Percentiles rank a stretch among this genome's conserved stretches.
phyloP scores from a whole-genome alignment of 495 filamentous ascomycete genomes.

The Penicillium arizonense region DNA sequence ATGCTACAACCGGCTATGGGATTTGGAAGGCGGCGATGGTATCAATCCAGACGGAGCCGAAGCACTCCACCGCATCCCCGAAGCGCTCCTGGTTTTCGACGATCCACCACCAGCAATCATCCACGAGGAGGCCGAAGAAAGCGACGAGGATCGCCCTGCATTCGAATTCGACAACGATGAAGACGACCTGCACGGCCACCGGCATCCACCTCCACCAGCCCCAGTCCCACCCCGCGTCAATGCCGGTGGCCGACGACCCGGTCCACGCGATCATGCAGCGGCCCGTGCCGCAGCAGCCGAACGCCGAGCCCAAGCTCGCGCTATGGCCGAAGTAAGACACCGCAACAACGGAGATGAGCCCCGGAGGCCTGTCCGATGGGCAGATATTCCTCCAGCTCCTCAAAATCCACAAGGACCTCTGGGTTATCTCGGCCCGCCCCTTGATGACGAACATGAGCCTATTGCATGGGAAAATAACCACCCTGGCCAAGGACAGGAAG shows the following conservation, averaged over 20 bases:
- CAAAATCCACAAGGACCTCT: background rate
- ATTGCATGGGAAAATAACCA: background rate
- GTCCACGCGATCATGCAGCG: slow-evolving; percentile 29
- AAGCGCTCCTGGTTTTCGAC: slow-evolving; percentile 35
- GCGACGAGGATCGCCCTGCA: slow-evolving; percentile 20
- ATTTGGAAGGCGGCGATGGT: slow-evolving; percentile 81
- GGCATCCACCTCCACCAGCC: slow-evolving; percentile 43
- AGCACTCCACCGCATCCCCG: slow-evolving; percentile 41
- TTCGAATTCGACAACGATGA: slow-evolving; percentile 32
- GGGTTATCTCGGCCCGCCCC: slow-evolving; percentile 8
- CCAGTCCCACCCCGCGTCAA: slow-evolving; percentile 38
- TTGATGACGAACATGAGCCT: background rate
- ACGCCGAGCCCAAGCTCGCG: slow-evolving; percentile 42
- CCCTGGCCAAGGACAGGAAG: slow-evolving; percentile 1
- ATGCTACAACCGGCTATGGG: slow-evolving; percentile 88
- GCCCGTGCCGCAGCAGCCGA: slow-evolving; percentile 43
- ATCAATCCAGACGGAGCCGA: slow-evolving; percentile 44
- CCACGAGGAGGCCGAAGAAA: slow-evolving; percentile 6
- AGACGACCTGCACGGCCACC: slow-evolving; percentile 22
- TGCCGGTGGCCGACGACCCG: slow-evolving; percentile 19
- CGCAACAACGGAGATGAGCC: slow-evolving; percentile 12
- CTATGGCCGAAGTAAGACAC: slow-evolving; percentile 42
- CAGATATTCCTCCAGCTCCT: background rate
- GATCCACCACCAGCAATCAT: slow-evolving; percentile 9
- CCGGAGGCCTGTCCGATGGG: background rate